Base-by-base conservation (phyloP, 805 yeast genomes). In the Wickerhamomyces bisporus region DNA sequence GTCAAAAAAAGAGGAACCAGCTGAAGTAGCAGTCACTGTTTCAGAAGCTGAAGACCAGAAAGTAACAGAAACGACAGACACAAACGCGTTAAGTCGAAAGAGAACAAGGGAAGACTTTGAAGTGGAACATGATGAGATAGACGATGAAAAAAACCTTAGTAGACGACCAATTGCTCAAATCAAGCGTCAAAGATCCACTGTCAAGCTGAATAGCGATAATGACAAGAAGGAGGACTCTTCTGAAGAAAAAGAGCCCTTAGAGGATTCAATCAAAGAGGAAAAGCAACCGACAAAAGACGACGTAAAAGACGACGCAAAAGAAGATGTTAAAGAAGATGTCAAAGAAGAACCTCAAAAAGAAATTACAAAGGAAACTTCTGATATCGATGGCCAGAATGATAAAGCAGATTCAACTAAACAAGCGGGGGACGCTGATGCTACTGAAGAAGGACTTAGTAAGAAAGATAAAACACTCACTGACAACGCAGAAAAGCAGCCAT, bases 61-160 rank as follows among this genome's bases (percentile, higher is more conserved):
- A 23, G 29, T 4, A 21, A 11, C 9, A 16, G n/a, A 18, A 30
- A 20, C 19, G 12, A 19, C n/a, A n/a, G 36, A 25, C 6, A 4
- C 10, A 6, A n/a, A 24, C n/a, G 17, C 27, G 7, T 29, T 54
- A 11, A 37, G 48, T 19, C 34, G 55, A 44, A 51, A 56, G 39
- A 43, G 61, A 43, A 51, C 58, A 23, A 53, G 55, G 44, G 60
- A 48, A 43, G 60, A 40, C 29, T 23, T 47, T 29, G 53, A 52
- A 19, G 52, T 44, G 3, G 53, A 38, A 4, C 42, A 51, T n/a
- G 43, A 44, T 26, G 30, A 36, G 26, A 38, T 34, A 21, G 15
- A 36, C 16, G 43, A 42, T 13, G 13, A 16, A 15, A 46, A 42
- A 14, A 50, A 45, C 36, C 38, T 6, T 5, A 34, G 26, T 18